Evolutionary conservation across 1,284 basidiomycete genomes (phyloP).

Genomic region (Boletellus sp.): DNA sequence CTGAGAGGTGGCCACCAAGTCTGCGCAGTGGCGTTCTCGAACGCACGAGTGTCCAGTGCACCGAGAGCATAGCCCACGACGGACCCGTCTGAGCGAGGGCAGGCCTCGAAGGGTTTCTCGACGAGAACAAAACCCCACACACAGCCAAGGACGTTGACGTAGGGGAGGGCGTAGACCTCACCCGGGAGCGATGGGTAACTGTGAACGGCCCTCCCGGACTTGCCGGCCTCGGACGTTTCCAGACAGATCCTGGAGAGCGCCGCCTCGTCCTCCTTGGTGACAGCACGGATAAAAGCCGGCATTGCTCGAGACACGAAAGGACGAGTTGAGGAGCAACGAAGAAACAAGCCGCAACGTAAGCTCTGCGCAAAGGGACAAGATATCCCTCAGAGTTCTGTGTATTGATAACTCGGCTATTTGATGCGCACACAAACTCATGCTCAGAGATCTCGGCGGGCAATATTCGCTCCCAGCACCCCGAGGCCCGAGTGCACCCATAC

Average conservation of each 20-base stretch:
- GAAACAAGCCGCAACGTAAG: background rate
- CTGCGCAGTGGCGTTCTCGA: constrained; percentile 23
- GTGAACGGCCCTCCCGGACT: constrained; percentile 59
- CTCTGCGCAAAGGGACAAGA: constrained; percentile 3
- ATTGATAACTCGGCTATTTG: too few relatives aligned
- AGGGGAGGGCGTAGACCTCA: constrained; percentile 68
- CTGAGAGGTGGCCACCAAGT: constrained; percentile 33
- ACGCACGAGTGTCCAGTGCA: constrained; percentile 28
- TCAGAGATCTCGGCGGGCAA: background rate
- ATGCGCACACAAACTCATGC: too few relatives aligned
- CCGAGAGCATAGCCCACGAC: constrained; percentile 30
- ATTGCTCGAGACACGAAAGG: constrained; percentile 26
- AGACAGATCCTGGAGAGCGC: constrained; percentile 69
- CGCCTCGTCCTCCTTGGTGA: constrained; percentile 49
- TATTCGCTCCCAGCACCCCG: background rate
- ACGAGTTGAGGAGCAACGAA: background rate
- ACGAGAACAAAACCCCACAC: constrained; percentile 73
- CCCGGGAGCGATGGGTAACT: constrained; percentile 62
- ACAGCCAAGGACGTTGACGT: constrained; percentile 54
- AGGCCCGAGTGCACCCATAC: background rate
- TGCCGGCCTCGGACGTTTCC: constrained; percentile 67
- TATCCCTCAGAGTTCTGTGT: too few relatives aligned
- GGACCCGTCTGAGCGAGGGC: constrained; percentile 27
- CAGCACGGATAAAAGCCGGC: constrained; percentile 53
- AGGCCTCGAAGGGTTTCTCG: constrained; percentile 38